Base-by-base conservation (phyloP, 2,329 filamentous ascomycete species). In the Curvularia eragrostidis region DNA sequence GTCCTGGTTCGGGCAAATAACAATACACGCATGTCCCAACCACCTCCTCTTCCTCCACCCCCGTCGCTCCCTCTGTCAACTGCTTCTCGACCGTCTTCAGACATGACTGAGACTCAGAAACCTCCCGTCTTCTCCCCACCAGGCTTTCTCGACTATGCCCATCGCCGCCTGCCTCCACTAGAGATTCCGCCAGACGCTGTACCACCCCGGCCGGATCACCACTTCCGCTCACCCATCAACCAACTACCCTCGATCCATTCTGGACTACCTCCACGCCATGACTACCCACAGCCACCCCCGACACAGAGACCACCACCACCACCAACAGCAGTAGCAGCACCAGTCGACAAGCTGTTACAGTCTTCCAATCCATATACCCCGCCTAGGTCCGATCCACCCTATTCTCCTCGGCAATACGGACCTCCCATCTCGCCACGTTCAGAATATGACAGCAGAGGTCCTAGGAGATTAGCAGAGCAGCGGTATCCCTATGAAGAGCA, bases 21-120 rank as follows among this genome's bases (percentile, higher is more conserved):
- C 73, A 76, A 76, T 71, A 74, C 70, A 76, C 75, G 76, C 75
- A 78, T 78, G 76, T 77, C 76, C 73, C 74, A 76, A 74, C 73
- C 73, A 75, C 70, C 62, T 67, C 71, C 68, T 62, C 70, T 75
- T 65, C 72, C 77, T 69, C 77, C 77, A 58, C 66, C 77, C 62
- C 70, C 78, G 70, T 77, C 77, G 64, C 68, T 78, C 58, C 77
- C 79, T 74, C 75, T 77, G 56, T 73, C 75, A 56, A 74, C 71
- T 61, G 64, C 69, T 49, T 69, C 67, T 63, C 68, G 64, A 66
- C 65, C 72, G 54, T 56, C 72, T 62, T 59, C 72, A 71, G 72
- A 72, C 57, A 81, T 81, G 79, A 79, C 79, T 30, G 78, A 81
- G 65, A 79, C 77, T 54, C 80, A 81, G 62, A 79, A 76, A 54